A percentile compares a stretch with the other conserved stretches of the same genome.
These are phyloP conservation scores for Lactifluus pinguis DNA, from an alignment of 768 basidiomycete genomes.

Conservation along the genomic window DNA sequence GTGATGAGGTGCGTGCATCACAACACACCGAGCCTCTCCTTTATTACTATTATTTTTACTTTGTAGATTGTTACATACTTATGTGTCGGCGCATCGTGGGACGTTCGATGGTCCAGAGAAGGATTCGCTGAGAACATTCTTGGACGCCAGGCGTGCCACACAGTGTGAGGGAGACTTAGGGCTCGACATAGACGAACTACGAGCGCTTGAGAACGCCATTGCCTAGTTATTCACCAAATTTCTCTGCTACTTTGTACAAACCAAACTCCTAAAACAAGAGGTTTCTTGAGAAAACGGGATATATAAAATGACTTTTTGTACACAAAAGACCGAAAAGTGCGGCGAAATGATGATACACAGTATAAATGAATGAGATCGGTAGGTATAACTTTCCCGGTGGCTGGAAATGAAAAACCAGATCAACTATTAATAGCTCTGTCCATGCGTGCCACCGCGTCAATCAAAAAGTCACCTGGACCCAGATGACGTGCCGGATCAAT, in stretches of 20 bases:
- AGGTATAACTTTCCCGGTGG: neutral
- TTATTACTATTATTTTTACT: neutral
- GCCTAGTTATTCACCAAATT: neutral
- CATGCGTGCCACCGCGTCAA: neutral
- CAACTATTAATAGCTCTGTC: neutral
- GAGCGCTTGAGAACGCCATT: slow-evolving; percentile 2
- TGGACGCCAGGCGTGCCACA: neutral
- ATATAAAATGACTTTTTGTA: too few species aligned
- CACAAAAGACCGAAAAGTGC: neutral
- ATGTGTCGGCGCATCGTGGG: slow-evolving; percentile 12
- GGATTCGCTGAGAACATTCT: slow-evolving; percentile 2
- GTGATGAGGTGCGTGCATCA: slow-evolving; percentile 36
- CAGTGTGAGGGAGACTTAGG: slow-evolving; percentile 1
- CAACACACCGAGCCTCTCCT: neutral
- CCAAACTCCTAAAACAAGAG: neutral
- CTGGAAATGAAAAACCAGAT: neutral
- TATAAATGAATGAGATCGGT: neutral
- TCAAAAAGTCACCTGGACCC: neutral
- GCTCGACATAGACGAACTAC: slow-evolving; percentile 1
- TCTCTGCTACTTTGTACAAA: neutral
- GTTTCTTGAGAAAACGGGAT: too few species aligned
- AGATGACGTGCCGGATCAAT: neutral
- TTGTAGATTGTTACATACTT: slow-evolving; percentile 16
- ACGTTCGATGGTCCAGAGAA: slow-evolving; percentile 13
- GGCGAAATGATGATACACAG: neutral